Evolutionary conservation across 768 basidiomycete genomes (phyloP), one percentile per base, ranked within the genome.

Genomic region (Leccinum rimulosum): DNA sequence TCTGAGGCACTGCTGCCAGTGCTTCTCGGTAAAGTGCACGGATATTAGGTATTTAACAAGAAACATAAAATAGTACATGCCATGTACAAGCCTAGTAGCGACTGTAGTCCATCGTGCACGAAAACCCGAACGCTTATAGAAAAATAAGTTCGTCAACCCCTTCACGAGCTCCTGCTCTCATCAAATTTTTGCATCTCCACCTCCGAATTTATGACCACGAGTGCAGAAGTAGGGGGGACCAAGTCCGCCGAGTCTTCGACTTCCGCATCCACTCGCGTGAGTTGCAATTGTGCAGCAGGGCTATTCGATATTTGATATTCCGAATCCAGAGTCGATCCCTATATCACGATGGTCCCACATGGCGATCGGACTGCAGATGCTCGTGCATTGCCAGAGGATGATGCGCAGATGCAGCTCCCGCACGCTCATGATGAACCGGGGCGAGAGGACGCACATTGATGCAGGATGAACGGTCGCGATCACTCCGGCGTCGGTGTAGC

Each of bases 351-450:
- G 31, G 15, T 43, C 40, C 40, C 40, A 43, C 40, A 11, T 0
- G 40, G 40, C 40, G 40, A n/a, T n/a, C 19, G 40, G 40, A 19
- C 40, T 10, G 40, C n/a, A 10, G n/a, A 43, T n/a, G 40, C 40
- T 43, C 40, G n/a, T 9, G 40, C 8, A 12, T 15, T 35, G 47
- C 19, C 27, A 4, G 6, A 17, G 3, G 14, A 47, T 6, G n/a
- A 12, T 55, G 17, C 14, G 43, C 6, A 11, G 1, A 48, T 64
- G 30, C 49, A 62, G 1, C 28, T 59, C 60, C 11, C 67, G 64
- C 28, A 68, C 51, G 50, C 40, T 64, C 19, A 68, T 51, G 28
- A 68, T 58, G 50, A 68, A 68, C 8, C 67, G 64, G 10, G 67
- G 62, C 3, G 62, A 30, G 50, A 68, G 50, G 9, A 40, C n/a